Conservation (phyloP, 345 rosid species). For the thale cress (Arabidopsis thaliana) region DNA sequence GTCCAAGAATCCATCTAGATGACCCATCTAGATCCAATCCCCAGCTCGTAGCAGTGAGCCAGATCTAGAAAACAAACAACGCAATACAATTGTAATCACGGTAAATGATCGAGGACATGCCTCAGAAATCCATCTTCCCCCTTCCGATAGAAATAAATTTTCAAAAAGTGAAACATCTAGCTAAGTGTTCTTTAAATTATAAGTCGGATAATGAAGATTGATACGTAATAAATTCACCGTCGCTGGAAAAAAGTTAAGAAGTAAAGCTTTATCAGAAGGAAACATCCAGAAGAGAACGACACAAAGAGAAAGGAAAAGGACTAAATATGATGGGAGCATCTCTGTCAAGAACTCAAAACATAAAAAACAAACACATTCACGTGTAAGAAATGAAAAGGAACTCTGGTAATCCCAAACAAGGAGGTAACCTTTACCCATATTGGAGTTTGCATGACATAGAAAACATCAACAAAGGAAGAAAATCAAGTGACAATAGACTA, state of each 20-base stretch:
- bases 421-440: neutral
- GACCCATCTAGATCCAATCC: slow-evolving; percentile 79
- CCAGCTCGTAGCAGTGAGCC: slow-evolving; percentile 75
- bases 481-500: neutral
- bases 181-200: neutral
- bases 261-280: slow-evolving; percentile 9
- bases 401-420: neutral
- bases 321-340: neutral
- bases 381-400: slow-evolving; percentile 12
- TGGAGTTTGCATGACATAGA: slow-evolving; percentile 5
- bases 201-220: neutral
- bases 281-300: neutral
- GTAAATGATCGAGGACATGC: slow-evolving; percentile 41
- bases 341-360: neutral
- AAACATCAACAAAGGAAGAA: neutral
- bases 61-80: slow-evolving; percentile 89
- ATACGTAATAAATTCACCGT: neutral
- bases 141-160: slow-evolving; percentile 21
- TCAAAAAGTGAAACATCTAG: neutral
- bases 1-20: slow-evolving; percentile 50
- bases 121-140: slow-evolving; percentile 33
- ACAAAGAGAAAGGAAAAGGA: neutral
- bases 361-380: neutral
- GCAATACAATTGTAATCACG: slow-evolving; percentile 53
- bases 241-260: neutral